Conservation (phyloP, 2,329 filamentous ascomycete species). For the Zelopaecilomyces penicillatus region DNA sequence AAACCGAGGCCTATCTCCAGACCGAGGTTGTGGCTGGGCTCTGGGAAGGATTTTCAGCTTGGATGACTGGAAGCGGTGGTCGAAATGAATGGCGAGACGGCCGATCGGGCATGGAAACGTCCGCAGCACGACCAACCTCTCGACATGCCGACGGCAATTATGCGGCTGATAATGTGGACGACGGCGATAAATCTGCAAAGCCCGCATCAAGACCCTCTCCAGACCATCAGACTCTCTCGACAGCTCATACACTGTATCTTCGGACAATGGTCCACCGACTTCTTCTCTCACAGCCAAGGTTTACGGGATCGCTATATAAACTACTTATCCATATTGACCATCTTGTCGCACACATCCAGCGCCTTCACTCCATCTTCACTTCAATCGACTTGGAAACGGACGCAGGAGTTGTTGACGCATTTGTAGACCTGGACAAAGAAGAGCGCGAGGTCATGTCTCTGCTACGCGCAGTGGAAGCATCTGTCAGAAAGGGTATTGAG, state of each 20-base stretch:
- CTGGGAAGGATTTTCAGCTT: slow-evolving; percentile 70
- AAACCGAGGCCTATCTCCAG: slow-evolving; percentile 82
- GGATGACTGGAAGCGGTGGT: slow-evolving; percentile 48
- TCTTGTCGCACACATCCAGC: slow-evolving; percentile 66
- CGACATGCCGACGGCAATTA: neutral
- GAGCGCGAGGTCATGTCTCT: slow-evolving; percentile 59
- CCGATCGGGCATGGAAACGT: slow-evolving; percentile 17
- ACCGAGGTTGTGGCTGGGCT: slow-evolving; percentile 76
- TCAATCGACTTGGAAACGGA: slow-evolving; percentile 75
- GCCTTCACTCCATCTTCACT: slow-evolving; percentile 68
- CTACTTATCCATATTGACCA: slow-evolving; percentile 71
- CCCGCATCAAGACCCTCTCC: slow-evolving; percentile 31
- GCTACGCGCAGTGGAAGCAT: slow-evolving; percentile 53
- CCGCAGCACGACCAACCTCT: slow-evolving; percentile 9
- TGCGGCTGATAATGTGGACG: slow-evolving; percentile 1
- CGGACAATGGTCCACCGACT: slow-evolving; percentile 57
- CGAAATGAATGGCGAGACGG: slow-evolving; percentile 17
- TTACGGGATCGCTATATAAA: slow-evolving; percentile 56
- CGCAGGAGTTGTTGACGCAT: slow-evolving; percentile 70
- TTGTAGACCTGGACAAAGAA: slow-evolving; percentile 63
- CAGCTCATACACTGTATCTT: slow-evolving; percentile 72
- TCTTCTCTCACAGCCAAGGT: slow-evolving; percentile 54
- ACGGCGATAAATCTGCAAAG: slow-evolving; percentile 17
- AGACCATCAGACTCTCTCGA: slow-evolving; percentile 77
- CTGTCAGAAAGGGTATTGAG: slow-evolving; percentile 60